Evolutionary conservation across 495 filamentous ascomycete species (phyloP).

Genomic region (Clohesyomyces aquaticus): DNA sequence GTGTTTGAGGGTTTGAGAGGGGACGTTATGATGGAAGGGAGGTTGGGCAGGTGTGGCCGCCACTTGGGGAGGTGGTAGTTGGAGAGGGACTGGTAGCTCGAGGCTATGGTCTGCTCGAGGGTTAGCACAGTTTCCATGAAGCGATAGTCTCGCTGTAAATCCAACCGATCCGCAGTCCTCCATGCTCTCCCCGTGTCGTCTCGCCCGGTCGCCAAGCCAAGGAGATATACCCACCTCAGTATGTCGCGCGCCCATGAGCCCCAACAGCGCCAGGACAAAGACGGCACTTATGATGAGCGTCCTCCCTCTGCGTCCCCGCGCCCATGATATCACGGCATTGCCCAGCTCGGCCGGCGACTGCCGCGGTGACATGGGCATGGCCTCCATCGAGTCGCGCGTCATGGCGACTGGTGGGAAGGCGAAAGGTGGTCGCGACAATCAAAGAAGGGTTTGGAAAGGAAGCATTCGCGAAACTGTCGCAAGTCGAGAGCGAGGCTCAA

Average conservation of each 20-base stretch:
- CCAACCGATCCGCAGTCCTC: no score
- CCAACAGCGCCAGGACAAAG: constrained; percentile 30
- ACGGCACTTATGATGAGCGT: constrained; percentile 26
- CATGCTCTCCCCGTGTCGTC: no score
- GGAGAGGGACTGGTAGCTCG: constrained; percentile 24
- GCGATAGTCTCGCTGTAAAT: no score
- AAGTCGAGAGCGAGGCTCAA: neutral
- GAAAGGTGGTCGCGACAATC: neutral
- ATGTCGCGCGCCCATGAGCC: constrained; percentile 19
- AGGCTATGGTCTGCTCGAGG: constrained; percentile 26
- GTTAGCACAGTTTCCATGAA: constrained; percentile 20
- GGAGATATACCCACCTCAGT: constrained; percentile 32
- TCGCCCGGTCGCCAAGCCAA: no score
- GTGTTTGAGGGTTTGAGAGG: constrained; percentile 34
- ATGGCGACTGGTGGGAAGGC: neutral
- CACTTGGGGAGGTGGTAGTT: constrained; percentile 39
- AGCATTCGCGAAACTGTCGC: neutral
- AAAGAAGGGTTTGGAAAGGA: neutral
- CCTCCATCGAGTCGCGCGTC: constrained; percentile 28
- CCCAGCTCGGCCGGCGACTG: constrained; percentile 19
- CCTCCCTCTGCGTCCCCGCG: constrained; percentile 33
- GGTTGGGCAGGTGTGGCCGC: constrained; percentile 27
- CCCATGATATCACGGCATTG: constrained; percentile 26
- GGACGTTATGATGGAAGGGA: constrained; percentile 18
- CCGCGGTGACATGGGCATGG: constrained; percentile 31